Evolutionary conservation across 2,329 filamentous ascomycete genomes (phyloP), one percentile per base, ranked within the genome.

Genomic region (Zymoseptoria pseudotritici): DNA sequence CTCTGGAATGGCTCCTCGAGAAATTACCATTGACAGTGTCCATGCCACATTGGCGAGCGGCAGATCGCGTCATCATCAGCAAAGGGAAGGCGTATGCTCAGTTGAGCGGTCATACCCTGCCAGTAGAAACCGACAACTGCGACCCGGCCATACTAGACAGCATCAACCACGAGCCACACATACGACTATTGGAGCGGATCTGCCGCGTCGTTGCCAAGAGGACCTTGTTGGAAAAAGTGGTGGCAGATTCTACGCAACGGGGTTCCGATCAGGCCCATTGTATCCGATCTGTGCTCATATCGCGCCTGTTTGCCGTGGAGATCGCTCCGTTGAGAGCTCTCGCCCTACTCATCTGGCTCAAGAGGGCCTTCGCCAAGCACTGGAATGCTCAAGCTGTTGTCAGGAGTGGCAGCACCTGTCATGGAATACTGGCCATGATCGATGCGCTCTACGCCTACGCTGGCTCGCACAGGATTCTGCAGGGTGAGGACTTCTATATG

Each of bases 301-400:
- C 36, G 17, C 36, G 36, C 6, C 36, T 46, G 13, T 46, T 46
- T 46, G 52, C 20, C 20, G 2, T 24, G 21, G 24, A 36, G 31
- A 19, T 56, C 36, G 19, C 10, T n/a, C 11, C n/a, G 9, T 17
- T 20, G 19, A 24, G 21, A 57, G 50, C 31, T 11, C 31, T 51
- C n/a, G 57, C 59, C 7, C 17, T 62, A 19, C 42, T 62, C 1
- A 54, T 65, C 17, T 66, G 65, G 65, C 57, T 66, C 4, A 66
- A 66, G 58, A 61, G 58, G 20, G 50, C 62, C 5, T 62, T 65
- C 51, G 56, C 65, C 6, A 50, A 58, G 24, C 42, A 55, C 8
- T 66, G 65, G 65, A 53, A 62, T 21, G 56, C 58, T 10, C 46
- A 50, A 21, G 53, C 61, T 4, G 20, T 56, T 7, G 29, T 66